phyloP scores from a whole-genome alignment of 192 early-diverging fungal genomes.

The Funneliformis geosporum region DNA sequence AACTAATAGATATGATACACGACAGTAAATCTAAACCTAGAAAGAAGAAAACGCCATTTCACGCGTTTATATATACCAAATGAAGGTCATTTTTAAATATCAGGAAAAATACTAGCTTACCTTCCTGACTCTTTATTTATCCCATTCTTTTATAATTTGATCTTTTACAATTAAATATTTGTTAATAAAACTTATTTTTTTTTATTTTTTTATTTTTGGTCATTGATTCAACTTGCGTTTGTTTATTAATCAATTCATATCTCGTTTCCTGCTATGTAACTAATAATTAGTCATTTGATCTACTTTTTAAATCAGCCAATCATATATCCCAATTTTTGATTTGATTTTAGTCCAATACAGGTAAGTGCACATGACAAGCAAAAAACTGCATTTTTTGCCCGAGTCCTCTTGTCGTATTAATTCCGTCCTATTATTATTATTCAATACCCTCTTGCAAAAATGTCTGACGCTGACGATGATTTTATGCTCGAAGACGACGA shows the following conservation, averaged over 20 bases:
- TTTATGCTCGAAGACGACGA: conserved; percentile 66
- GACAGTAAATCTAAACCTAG: background rate
- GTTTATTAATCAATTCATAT: background rate
- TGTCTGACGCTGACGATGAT: conserved; percentile 57
- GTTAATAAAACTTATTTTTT: background rate
- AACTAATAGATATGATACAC: background rate
- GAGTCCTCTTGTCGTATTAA: background rate
- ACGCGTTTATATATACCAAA: background rate
- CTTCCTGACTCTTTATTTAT: background rate
- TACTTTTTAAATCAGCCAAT: no score
- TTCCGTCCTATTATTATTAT: background rate
- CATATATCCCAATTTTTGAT: no score
- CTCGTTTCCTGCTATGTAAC: background rate
- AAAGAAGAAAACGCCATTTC: background rate
- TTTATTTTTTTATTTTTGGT: background rate
- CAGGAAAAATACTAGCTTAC: background rate
- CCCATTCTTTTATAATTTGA: background rate
- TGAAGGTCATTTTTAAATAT: background rate
- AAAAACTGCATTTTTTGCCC: no score
- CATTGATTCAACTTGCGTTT: background rate
- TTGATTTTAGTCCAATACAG: no score
- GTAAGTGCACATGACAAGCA: no score
- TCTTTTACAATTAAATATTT: background rate
- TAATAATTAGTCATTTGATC: background rate
- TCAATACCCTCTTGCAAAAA: background rate